Conservation (phyloP, 805 yeast species). For the Zygosaccharomyces pseudorouxii region DNA sequence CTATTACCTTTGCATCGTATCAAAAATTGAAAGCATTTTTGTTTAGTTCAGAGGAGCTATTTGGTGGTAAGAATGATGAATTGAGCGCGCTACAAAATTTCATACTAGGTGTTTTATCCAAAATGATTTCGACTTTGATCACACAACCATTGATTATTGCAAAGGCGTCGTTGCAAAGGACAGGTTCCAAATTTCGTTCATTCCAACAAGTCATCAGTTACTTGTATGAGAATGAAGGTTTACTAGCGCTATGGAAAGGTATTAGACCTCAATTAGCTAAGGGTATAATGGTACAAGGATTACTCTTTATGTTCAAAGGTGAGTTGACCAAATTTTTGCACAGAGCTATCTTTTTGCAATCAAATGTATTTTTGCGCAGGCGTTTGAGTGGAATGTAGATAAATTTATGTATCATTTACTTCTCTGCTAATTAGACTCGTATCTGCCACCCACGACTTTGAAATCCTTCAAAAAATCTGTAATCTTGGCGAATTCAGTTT, state of each 20-base stretch:
- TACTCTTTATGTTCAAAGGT: constrained; percentile 76
- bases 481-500: constrained; percentile 53
- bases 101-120: constrained; percentile 66
- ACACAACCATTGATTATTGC: constrained; percentile 86
- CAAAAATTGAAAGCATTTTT: constrained; percentile 58
- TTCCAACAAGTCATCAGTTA: constrained; percentile 61
- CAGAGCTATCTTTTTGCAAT: constrained; percentile 21
- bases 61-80: constrained; percentile 19
- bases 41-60: constrained; percentile 37
- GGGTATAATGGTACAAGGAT: constrained; percentile 81
- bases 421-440: constrained; percentile 30
- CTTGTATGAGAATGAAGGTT: constrained; percentile 60
- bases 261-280: constrained; percentile 72
- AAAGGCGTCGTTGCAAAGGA: constrained; percentile 69
- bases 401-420: not conserved
- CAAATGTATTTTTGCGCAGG: constrained; percentile 33
- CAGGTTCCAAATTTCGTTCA: constrained; percentile 44
- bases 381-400: constrained; percentile 31
- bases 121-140: constrained; percentile 58
- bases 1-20: constrained; percentile 79
- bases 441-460: constrained; percentile 55
- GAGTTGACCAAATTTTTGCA: constrained; percentile 41
- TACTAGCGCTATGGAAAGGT: constrained; percentile 70
- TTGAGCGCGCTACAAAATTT: constrained; percentile 64
- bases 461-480: constrained; percentile 41